Evolutionary conservation across 345 rosid species (phyloP).

Genomic region (Crucihimalaya himalaica): DNA sequence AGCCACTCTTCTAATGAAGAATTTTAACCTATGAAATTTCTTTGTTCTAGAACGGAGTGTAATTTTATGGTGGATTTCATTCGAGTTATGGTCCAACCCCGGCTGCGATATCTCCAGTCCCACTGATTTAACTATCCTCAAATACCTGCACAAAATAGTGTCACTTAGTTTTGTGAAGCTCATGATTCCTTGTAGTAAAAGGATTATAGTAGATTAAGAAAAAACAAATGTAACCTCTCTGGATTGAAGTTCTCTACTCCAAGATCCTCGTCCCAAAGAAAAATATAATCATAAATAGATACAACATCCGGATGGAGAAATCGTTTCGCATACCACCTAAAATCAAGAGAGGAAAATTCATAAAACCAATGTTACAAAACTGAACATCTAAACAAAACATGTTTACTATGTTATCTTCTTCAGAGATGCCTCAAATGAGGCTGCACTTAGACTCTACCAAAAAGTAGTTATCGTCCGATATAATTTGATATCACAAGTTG

Average conservation of each 20-base stretch:
- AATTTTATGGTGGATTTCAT: conserved; percentile 89
- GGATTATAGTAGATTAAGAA: not conserved
- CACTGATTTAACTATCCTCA: conserved; percentile 69
- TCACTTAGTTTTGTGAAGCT: not conserved
- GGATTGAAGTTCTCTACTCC: conserved; percentile 86
- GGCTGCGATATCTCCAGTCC: conserved; percentile 98
- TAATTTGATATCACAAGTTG: not conserved
- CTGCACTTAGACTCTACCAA: not conserved
- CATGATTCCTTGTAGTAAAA: not conserved
- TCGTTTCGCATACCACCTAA: conserved; percentile 99
- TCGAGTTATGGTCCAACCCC: conserved; percentile 85
- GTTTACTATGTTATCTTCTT: not conserved
- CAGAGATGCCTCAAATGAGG: not conserved
- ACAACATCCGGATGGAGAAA: conserved; percentile 96
- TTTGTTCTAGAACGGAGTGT: conserved; percentile 76
- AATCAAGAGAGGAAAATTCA: not conserved
- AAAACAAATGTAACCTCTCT: conserved; percentile 48
- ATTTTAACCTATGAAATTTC: conserved; percentile 65
- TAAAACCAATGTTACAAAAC: not conserved
- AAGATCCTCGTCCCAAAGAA: conserved; percentile 98
- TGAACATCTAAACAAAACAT: not conserved
- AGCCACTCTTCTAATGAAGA: not conserved
- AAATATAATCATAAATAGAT: conserved; percentile 78
- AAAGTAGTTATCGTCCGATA: not conserved
- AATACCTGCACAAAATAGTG: conserved; percentile 55